A percentile compares a stretch with the other conserved stretches of the same genome.
Evolutionary conservation across 73 alveolate species (phyloP).

Genomic region (Tetrahymena malaccensis): DNA sequence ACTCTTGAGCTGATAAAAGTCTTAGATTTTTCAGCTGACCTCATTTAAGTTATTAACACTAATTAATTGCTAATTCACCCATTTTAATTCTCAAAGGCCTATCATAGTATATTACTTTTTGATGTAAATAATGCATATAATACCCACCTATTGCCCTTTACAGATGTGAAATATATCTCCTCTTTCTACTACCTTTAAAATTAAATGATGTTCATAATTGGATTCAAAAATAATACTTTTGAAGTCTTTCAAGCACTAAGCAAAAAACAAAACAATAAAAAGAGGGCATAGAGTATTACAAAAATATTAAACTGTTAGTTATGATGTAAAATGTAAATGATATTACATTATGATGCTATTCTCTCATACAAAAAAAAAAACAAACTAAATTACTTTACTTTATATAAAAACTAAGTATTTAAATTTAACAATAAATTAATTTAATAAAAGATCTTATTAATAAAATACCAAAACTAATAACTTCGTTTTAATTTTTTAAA

Average conservation of each 20-base stretch:
- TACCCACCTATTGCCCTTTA: not conserved
- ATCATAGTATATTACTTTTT: not conserved
- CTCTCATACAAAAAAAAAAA: no score
- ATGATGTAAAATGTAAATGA: no score
- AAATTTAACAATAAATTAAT: no score
- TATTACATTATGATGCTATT: no score
- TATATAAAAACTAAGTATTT: no score
- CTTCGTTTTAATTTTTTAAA: no score
- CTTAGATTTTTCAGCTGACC: not conserved
- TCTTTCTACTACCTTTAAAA: not conserved
- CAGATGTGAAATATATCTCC: not conserved
- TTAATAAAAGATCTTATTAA: no score
- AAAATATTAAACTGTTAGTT: not conserved
- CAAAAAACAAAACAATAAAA: not conserved
- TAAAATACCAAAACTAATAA: no score
- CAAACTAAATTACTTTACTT: no score
- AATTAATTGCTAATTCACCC: not conserved
- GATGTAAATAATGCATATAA: not conserved
- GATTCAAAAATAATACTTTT: not conserved
- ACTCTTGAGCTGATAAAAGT: not conserved
- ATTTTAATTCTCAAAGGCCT: not conserved
- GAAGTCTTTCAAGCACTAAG: not conserved
- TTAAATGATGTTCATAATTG: not conserved
- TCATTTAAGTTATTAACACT: not conserved
- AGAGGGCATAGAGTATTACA: not conserved